Base-by-base conservation (phyloP, 306 rosid species). In the Coriaria nepalensis region DNA sequence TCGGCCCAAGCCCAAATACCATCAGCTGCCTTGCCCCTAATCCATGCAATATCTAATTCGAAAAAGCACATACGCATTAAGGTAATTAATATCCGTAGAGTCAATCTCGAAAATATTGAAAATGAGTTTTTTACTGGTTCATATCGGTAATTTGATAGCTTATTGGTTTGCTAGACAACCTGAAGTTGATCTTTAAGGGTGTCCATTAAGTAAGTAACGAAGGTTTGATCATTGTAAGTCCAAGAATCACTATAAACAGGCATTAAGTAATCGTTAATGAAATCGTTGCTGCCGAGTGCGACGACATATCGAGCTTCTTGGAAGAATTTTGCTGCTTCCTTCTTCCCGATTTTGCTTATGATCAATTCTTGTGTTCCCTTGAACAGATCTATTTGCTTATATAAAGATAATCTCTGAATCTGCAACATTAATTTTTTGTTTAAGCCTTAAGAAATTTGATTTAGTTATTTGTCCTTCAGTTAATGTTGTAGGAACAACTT, bases 271-370 rank as follows among this genome's bases (percentile, higher is more conserved):
- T 90, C 85, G 79, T 90, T 90, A 52, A 85, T 90, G 76, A 90
- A 85, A 35, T 90, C 98, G 38, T 90, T 90, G 70, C 98, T 90
- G 9, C 98, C 96, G 54, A 90, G 63, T 52, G 98, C 96, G 6
- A 85, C 79, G 49, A 85, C 94, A 61, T 79, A 90, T 33, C 45
- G 69, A 37, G 83, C 71, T 43, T 34, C 81, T 56, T 60, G 61
- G 68, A 79, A 90, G 67, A 82, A 85, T 40, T 73, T 69, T 0
- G 68, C 60, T 4, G 96, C 94, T 0, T 50, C 78, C 13, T 34
- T 40, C 54, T 68, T 50, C 7, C 98, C 96, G 40, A 85, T 69
- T 68, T 66, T 85, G 62, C 47, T 53, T 68, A 10, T 71, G 10
- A 90, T 73, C 57, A 85, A 33, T 37, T 65, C 38, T 41, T 56